Evolutionary conservation across 1,139 yeast species (phyloP).

Genomic region (Entelexis sorbosivorans): DNA sequence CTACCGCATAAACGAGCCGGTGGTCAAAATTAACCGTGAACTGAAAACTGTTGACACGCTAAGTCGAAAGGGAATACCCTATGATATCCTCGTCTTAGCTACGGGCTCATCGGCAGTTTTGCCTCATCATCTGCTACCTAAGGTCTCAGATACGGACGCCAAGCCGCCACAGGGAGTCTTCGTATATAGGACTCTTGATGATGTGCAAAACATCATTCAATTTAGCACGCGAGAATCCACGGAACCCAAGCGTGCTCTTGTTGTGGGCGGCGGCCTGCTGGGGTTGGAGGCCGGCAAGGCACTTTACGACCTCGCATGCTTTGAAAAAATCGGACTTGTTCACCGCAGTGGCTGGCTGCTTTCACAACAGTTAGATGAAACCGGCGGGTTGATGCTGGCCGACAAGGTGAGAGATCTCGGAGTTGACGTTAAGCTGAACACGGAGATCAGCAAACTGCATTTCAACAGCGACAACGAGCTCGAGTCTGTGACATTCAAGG

Average conservation of each 20-base stretch:
- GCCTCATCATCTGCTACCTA: slow-evolving; percentile 24
- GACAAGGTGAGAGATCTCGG: slow-evolving; percentile 29
- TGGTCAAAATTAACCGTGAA: slow-evolving; percentile 24
- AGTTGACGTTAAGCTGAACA: slow-evolving; percentile 28
- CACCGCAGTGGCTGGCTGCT: slow-evolving; percentile 31
- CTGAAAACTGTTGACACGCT: slow-evolving; percentile 25
- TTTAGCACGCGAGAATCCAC: slow-evolving; percentile 20
- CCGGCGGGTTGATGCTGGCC: slow-evolving; percentile 29
- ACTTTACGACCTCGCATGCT: slow-evolving; percentile 27
- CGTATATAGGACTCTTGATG: slow-evolving; percentile 32
- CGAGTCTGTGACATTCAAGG: slow-evolving; percentile 25
- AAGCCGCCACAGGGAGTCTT: slow-evolving; percentile 27
- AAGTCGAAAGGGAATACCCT: slow-evolving; percentile 23
- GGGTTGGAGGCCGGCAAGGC: slow-evolving; percentile 34
- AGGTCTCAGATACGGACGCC: background rate
- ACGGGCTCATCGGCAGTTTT: slow-evolving; percentile 31
- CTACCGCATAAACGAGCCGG: slow-evolving; percentile 29
- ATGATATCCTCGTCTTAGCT: slow-evolving; percentile 29
- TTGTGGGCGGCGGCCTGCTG: slow-evolving; percentile 32
- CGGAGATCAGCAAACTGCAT: slow-evolving; percentile 26
- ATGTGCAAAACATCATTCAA: slow-evolving; percentile 27
- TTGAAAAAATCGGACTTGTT: slow-evolving; percentile 28
- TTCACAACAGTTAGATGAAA: slow-evolving; percentile 31
- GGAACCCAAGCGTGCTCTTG: slow-evolving; percentile 26
- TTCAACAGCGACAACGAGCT: slow-evolving; percentile 24